phyloP scores from a whole-genome alignment of 352 stramenopile genomes.

The Globisporangium mamillatum region DNA sequence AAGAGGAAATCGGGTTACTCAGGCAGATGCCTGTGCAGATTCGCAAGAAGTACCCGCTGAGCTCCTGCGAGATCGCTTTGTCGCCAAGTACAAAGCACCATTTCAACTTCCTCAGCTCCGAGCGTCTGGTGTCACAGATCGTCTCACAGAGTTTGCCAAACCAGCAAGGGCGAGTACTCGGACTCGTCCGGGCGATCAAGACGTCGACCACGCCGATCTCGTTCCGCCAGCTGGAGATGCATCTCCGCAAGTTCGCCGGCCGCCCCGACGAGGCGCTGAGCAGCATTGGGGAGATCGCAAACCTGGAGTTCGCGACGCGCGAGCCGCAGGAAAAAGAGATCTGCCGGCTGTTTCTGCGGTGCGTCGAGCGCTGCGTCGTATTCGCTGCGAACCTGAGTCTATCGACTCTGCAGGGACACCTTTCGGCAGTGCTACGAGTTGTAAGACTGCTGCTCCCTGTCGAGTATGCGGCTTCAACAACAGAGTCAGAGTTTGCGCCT shows the following conservation, averaged over 20 bases:
- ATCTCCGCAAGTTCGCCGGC: slow-evolving; percentile 63
- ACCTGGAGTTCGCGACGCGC: slow-evolving; percentile 37
- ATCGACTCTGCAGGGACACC: slow-evolving; percentile 40
- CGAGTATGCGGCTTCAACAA: background rate
- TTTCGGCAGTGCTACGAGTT: slow-evolving; percentile 34
- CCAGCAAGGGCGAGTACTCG: slow-evolving; percentile 61
- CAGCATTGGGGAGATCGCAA: slow-evolving; percentile 56
- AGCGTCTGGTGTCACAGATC: slow-evolving; percentile 46
- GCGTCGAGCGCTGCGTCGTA: slow-evolving; percentile 56
- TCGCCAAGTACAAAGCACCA: slow-evolving; percentile 40
- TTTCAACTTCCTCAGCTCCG: slow-evolving; percentile 58
- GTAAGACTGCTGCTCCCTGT: slow-evolving; percentile 4
- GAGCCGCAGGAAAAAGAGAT: slow-evolving; percentile 49
- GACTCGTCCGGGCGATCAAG: slow-evolving; percentile 45
- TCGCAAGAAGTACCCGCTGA: slow-evolving; percentile 35
- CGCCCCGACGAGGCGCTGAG: slow-evolving; percentile 65
- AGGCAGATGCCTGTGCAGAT: slow-evolving; percentile 22
- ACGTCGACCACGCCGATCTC: slow-evolving; percentile 61
- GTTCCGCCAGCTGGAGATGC: slow-evolving; percentile 72
- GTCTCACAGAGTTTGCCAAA: slow-evolving; percentile 65
- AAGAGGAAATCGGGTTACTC: slow-evolving; percentile 53
- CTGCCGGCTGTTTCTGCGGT: slow-evolving; percentile 32
- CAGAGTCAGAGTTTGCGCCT: slow-evolving; percentile 13
- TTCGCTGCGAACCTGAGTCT: slow-evolving; percentile 59
- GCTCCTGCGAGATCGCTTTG: slow-evolving; percentile 24